A percentile compares a stretch with the other conserved stretches of the same genome.
These are phyloP conservation scores for Verticillium klebahnii DNA, from an alignment of 2,329 filamentous ascomycete genomes.

Conservation along the genomic window DNA sequence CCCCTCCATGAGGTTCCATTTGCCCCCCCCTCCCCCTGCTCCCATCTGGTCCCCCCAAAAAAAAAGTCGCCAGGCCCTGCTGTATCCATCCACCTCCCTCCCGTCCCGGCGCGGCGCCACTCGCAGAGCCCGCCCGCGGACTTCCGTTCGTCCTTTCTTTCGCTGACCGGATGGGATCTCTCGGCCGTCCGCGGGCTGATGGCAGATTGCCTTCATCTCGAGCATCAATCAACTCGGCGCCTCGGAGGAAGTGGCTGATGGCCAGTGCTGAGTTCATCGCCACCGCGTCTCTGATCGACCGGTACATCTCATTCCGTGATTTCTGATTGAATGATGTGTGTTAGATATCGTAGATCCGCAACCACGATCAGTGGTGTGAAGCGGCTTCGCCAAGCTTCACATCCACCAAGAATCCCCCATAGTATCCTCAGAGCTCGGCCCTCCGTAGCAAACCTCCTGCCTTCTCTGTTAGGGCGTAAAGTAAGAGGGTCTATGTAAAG, in stretches of 20 bases:
- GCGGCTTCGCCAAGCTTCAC: no score
- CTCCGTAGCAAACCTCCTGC: no score
- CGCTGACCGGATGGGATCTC: neutral
- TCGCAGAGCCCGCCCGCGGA: neutral
- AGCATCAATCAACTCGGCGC: no score
- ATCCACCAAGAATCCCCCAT: no score
- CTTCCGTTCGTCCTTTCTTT: constrained; percentile 2
- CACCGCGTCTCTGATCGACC: neutral
- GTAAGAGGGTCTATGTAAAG: no score
- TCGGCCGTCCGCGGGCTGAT: neutral
- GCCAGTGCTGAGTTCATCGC: neutral
- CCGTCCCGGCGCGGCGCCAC: neutral
- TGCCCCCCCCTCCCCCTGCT: neutral
- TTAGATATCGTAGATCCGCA: no score
- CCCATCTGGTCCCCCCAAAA: neutral
- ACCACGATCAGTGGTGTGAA: no score
- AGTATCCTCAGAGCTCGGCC: no score
- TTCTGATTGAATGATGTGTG: neutral
- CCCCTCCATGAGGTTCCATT: neutral
- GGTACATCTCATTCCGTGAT: neutral
- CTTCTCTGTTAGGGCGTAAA: no score
- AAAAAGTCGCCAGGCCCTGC: neutral
- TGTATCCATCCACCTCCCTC: neutral
- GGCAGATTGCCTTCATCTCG: neutral
- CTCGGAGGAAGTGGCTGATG: neutral